Percentiles rank a stretch among this genome's conserved stretches.
These are phyloP conservation scores for Pelagophyceae sp. DNA, from an alignment of 352 stramenopile genomes.

Conservation along the genomic window DNA sequence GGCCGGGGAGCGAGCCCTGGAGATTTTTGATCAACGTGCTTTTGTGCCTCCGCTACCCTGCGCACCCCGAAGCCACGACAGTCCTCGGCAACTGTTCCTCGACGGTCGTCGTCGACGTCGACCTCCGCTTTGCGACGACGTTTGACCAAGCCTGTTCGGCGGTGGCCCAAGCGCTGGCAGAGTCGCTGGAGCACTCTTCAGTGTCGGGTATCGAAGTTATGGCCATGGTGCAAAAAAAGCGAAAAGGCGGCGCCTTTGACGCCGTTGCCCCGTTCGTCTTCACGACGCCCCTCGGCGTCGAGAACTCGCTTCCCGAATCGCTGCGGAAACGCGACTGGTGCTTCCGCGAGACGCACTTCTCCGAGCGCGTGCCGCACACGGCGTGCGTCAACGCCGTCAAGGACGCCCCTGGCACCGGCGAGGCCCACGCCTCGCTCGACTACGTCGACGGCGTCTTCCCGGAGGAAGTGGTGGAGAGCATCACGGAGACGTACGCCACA, in stretches of 20 bases:
- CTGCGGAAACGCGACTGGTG: conserved; percentile 15
- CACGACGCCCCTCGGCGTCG: conserved; percentile 26
- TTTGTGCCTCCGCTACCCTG: conserved; percentile 20
- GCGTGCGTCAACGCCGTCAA: conserved; percentile 29
- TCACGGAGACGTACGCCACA: neutral
- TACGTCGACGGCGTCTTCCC: conserved; percentile 21
- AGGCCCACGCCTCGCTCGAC: conserved; percentile 21
- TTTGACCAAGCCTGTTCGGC: neutral
- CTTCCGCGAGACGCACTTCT: conserved; percentile 23
- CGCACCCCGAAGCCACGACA: conserved; percentile 17
- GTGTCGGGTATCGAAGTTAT: conserved; percentile 24
- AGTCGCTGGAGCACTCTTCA: conserved; percentile 18
- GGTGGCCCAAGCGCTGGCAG: conserved; percentile 5
- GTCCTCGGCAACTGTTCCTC: conserved; percentile 23
- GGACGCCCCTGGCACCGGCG: neutral
- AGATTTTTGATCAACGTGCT: conserved; percentile 24
- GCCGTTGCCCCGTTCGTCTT: conserved; percentile 25
- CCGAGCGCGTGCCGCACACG: conserved; percentile 25
- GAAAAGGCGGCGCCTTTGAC: conserved; percentile 8
- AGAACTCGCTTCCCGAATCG: conserved; percentile 4
- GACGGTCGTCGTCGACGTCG: conserved; percentile 22
- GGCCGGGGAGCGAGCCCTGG: neutral
- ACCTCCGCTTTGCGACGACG: conserved; percentile 1
- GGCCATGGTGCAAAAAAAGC: conserved; percentile 13
- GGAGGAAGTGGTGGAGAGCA: neutral